A percentile compares a stretch with the other conserved stretches of the same genome.
Evolutionary conservation across 192 early-diverging fungal genomes (phyloP).

Genomic region (Anaeromyces robustus): DNA sequence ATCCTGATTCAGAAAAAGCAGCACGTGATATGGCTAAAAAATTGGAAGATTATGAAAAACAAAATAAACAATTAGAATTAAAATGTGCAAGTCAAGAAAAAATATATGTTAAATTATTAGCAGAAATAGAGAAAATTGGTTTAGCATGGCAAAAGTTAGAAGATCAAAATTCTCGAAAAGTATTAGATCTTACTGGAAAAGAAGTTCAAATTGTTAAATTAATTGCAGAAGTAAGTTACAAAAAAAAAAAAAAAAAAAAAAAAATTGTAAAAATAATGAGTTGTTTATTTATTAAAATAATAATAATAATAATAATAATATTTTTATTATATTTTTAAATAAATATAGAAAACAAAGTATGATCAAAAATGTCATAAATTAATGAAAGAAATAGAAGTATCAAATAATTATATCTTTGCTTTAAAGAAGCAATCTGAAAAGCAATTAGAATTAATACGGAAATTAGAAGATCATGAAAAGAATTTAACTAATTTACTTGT

Average conservation of each 20-base stretch:
- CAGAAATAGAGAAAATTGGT: slow-evolving; percentile 49
- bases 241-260: background rate
- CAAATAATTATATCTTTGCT: slow-evolving; percentile 43
- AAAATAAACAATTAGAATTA: slow-evolving; percentile 26
- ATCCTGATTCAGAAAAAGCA: slow-evolving; percentile 12
- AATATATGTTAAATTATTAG: slow-evolving; percentile 22
- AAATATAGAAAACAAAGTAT: slow-evolving; percentile 49
- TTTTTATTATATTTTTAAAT: background rate
- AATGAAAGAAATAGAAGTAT: slow-evolving; percentile 50
- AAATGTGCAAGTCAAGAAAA: slow-evolving; percentile 35
- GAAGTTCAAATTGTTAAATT: slow-evolving; percentile 64
- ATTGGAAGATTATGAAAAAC: slow-evolving; percentile 14
- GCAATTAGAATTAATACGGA: slow-evolving; percentile 69
- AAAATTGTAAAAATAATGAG: too few relatives aligned
- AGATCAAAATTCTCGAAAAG: slow-evolving; percentile 64
- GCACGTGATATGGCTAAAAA: slow-evolving; percentile 6
- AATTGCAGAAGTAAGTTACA: slow-evolving; percentile 39
- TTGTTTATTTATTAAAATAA: too few relatives aligned
- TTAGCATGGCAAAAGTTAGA: slow-evolving; percentile 63
- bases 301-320: too few relatives aligned
- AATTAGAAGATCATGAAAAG: slow-evolving; percentile 66
- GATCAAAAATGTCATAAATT: slow-evolving; percentile 67
- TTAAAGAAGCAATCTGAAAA: slow-evolving; percentile 61
- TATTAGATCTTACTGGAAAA: slow-evolving; percentile 57
- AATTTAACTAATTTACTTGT: slow-evolving; percentile 49